Conservation (phyloP, 352 stramenopile species). For the Globisporangium sylvaticum region DNA sequence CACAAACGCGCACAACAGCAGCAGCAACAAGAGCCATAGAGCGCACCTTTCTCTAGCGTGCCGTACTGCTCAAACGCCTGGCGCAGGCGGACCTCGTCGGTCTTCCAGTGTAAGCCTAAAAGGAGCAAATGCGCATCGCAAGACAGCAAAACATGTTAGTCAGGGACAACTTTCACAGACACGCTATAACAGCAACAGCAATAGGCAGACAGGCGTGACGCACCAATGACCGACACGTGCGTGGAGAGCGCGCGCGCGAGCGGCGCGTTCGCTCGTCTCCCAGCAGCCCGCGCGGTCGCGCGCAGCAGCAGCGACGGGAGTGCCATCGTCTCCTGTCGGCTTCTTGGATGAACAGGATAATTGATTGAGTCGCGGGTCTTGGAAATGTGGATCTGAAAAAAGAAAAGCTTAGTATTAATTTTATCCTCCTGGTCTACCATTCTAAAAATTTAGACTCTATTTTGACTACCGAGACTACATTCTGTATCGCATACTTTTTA, state of each 20-base stretch:
- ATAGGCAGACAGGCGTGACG: neutral
- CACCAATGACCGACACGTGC: slow-evolving; percentile 58
- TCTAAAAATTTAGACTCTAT: no score
- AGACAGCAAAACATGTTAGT: slow-evolving; percentile 4
- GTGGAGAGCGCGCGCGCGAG: slow-evolving; percentile 29
- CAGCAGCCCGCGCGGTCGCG: neutral
- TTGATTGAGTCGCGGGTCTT: no score
- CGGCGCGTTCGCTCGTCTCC: neutral
- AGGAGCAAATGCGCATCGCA: neutral
- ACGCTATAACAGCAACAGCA: neutral
- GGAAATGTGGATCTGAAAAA: no score
- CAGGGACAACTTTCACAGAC: slow-evolving; percentile 2
- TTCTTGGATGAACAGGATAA: no score
- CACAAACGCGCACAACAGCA: neutral
- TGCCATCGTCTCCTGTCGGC: neutral
- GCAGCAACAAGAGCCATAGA: neutral
- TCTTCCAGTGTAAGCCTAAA: slow-evolving; percentile 80
- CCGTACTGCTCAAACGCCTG: slow-evolving; percentile 53
- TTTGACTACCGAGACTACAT: no score
- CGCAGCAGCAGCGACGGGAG: neutral
- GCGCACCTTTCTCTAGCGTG: slow-evolving; percentile 45
- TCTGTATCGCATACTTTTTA: no score
- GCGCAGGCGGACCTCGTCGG: slow-evolving; percentile 63
- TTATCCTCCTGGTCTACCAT: no score
- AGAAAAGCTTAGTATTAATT: no score